A percentile compares a stretch with the other conserved stretches of the same genome.
These are phyloP conservation scores for Anisodus tanguticus DNA, from an alignment of 257 asterid species.

Conservation along the genomic window DNA sequence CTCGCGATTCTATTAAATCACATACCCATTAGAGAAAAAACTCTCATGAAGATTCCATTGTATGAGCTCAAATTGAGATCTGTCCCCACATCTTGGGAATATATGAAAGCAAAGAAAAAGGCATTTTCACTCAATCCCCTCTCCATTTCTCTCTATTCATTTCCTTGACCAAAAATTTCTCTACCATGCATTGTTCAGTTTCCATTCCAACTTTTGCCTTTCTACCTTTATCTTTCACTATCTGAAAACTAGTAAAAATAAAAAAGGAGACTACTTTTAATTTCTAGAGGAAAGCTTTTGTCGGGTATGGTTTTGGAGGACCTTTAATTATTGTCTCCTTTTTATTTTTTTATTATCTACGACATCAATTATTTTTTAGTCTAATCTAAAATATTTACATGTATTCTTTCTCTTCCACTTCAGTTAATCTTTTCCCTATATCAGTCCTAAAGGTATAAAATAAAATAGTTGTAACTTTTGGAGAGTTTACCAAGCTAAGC, in stretches of 20 bases:
- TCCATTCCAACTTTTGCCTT: background rate
- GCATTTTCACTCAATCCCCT: background rate
- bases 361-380: background rate
- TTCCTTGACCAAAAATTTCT: background rate
- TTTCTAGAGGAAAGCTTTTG: conserved; percentile 16
- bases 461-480: too few relatives aligned
- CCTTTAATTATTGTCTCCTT: background rate
- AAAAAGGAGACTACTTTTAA: background rate
- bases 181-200: background rate
- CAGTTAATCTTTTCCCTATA: background rate
- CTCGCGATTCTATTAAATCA: too few relatives aligned
- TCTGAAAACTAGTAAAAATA: too few relatives aligned
- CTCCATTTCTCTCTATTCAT: conserved; percentile 18
- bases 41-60: too few relatives aligned
- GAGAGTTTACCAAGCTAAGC: too few relatives aligned
- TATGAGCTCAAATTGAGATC: too few relatives aligned
- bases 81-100: too few relatives aligned
- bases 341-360: background rate
- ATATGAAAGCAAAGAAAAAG: background rate
- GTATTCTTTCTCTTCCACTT: background rate
- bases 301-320: background rate
- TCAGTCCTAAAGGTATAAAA: too few relatives aligned
- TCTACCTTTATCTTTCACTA: conserved; percentile 16
- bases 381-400: background rate
- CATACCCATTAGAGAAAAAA: too few relatives aligned